Base-by-base conservation (phyloP, 345 rosid genomes). In the Salix dunnii region DNA sequence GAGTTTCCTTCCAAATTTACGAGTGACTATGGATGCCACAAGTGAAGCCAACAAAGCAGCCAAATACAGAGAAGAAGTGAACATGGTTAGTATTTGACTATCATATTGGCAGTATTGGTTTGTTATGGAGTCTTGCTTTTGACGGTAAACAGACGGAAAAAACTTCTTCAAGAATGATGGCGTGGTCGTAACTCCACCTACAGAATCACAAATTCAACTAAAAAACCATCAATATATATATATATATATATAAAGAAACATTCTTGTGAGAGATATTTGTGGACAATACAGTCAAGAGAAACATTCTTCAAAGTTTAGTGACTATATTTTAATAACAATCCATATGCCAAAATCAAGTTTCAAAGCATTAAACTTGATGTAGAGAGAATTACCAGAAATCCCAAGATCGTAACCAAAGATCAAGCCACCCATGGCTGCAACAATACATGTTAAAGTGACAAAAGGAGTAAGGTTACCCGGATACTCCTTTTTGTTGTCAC, bases 361-460 rank as follows among this genome's bases (percentile, higher is more conserved):
- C 11, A 8, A 49, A 17, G 63, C 40, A 48, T 58, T 35, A 33
- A 69, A 48, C 61, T 70, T 70, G 40, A 13, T 53, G 12, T 28
- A 28, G 20, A 42, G 43, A 30, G 36, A 17, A 31, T 83, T 79
- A 92, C 99, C 97, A 10, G 99, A 94, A 75, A 94, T 95, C 18
- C 99, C 98, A 33, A 94, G 91, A 82, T 94, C 98, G 70, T 94
- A 94, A 21, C 98, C 99, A 60, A 95, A 95, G 83, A 95, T 95
- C 81, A 95, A 88, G 77, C 99, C 99, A 3, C 99, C 99, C 99
- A 93, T 95, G 88, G 92, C 95, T n/a, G 97, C 99, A 31, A 95
- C 92, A 28, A 95, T 78, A 73, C 97, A 95, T 43, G 99, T 92
- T 67, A 90, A 86, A 35, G 80, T 76, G 69, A 95, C 99, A 75